phyloP scores from a whole-genome alignment of 495 filamentous ascomycete species.

The Penicillium arizonense region DNA sequence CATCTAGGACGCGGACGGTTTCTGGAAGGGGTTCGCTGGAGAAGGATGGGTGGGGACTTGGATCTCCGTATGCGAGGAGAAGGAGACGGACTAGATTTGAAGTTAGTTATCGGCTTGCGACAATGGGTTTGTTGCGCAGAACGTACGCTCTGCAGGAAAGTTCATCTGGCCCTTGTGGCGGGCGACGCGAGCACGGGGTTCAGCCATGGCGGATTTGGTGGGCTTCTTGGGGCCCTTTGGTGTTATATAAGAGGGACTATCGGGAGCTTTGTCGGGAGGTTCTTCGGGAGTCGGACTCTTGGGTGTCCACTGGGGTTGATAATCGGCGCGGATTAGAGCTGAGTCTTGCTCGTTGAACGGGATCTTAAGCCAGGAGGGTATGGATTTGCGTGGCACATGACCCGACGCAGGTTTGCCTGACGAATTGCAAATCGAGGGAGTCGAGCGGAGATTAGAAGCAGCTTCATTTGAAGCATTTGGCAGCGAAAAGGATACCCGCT shows the following conservation, averaged over 20 bases:
- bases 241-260: background rate
- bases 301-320: conserved; percentile 20
- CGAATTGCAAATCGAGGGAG: background rate
- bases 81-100: conserved; percentile 63
- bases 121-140: background rate
- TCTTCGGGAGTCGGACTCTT: conserved; percentile 4
- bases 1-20: conserved; percentile 84
- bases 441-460: background rate
- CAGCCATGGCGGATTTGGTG: conserved; percentile 43
- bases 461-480: background rate
- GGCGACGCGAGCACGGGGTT: conserved; percentile 72
- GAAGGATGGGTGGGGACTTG: conserved; percentile 41
- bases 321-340: conserved; percentile 25
- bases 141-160: conserved; percentile 76
- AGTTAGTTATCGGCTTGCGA: conserved; percentile 1
- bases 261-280: background rate
- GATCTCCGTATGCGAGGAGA: conserved; percentile 86
- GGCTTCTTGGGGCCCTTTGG: background rate
- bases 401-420: conserved; percentile 6
- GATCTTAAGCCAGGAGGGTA: conserved; percentile 8
- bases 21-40: conserved; percentile 65
- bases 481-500: background rate
- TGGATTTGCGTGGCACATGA: conserved; percentile 11
- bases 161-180: conserved; percentile 90
- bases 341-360: conserved; percentile 22